Conservation (phyloP, 116 monocot genomes). For the Papilionanthe hybrid region DNA sequence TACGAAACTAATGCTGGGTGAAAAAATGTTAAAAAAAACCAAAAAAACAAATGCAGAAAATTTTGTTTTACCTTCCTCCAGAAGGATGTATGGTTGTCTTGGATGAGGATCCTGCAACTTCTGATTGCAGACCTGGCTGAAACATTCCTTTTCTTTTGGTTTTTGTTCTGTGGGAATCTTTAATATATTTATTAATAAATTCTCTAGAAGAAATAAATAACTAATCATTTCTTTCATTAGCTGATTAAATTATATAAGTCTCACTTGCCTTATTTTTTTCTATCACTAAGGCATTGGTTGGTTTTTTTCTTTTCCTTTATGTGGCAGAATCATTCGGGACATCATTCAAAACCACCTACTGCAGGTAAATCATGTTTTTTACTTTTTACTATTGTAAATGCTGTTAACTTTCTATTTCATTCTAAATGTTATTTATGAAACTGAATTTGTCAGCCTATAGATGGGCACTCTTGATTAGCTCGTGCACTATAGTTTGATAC, state of each 20-base stretch:
- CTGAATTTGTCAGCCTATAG: background rate
- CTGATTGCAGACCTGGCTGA: background rate
- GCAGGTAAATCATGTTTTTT: slow-evolving; percentile 46
- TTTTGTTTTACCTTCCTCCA: background rate
- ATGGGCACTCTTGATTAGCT: slow-evolving; percentile 3
- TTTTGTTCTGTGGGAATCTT: background rate
- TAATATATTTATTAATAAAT: background rate
- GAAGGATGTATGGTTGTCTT: background rate
- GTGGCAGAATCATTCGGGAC: slow-evolving; percentile 93
- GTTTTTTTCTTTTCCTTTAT: slow-evolving; percentile 6
- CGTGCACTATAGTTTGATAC: background rate
- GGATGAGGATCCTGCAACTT: background rate
- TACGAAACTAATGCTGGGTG: background rate
- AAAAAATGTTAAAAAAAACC: background rate
- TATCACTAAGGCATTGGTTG: background rate
- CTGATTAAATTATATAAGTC: background rate
- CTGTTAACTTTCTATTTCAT: background rate
- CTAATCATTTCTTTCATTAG: background rate
- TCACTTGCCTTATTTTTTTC: background rate
- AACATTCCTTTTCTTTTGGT: background rate
- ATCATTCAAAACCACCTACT: slow-evolving; percentile 96
- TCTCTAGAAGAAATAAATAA: background rate
- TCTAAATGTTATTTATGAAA: background rate
- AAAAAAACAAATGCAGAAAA: background rate
- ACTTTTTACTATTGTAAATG: slow-evolving; percentile 3